These are phyloP conservation scores for Pezizomycotina sp. DNA, from an alignment of 2,329 filamentous ascomycete genomes.

Conservation along the genomic window DNA sequence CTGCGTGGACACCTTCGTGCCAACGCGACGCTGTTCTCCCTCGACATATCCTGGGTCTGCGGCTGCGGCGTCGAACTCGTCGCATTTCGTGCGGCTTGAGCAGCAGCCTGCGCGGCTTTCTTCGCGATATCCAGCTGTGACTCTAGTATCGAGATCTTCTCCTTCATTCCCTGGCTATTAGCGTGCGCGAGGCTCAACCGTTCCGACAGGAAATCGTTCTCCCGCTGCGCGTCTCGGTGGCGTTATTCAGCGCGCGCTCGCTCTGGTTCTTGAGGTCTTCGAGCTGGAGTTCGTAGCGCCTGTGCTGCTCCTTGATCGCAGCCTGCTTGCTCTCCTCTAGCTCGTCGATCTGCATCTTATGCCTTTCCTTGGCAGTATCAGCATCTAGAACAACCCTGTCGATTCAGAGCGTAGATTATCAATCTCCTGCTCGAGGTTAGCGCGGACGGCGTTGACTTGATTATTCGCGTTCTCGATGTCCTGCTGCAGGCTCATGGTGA, in stretches of 20 bases:
- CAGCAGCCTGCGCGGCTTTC: conserved; percentile 69
- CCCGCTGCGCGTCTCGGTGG: conserved; percentile 61
- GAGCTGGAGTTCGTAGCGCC: conserved; percentile 49
- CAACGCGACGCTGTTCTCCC: conserved; percentile 30
- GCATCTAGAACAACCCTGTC: conserved; percentile 63
- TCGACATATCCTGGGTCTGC: conserved; percentile 24
- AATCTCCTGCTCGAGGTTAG: conserved; percentile 67
- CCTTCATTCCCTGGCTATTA: conserved; percentile 70
- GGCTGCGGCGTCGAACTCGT: conserved; percentile 27
- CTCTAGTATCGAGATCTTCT: conserved; percentile 68
- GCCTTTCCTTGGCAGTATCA: conserved; percentile 62
- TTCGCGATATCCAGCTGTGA: conserved; percentile 84
- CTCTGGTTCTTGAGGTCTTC: conserved; percentile 63
- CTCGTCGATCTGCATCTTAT: conserved; percentile 73
- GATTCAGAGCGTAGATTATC: conserved; percentile 54
- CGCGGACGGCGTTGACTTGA: conserved; percentile 67
- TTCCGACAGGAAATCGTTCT: conserved; percentile 65
- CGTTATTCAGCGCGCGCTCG: conserved; percentile 54
- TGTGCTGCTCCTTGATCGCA: conserved; percentile 40
- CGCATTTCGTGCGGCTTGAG: conserved; percentile 50
- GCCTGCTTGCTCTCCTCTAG: conserved; percentile 51
- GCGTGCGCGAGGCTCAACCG: conserved; percentile 66
- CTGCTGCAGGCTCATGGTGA: conserved; percentile 58
- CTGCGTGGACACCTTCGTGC: conserved; percentile 80
- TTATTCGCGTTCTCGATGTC: conserved; percentile 73